Evolutionary conservation across 2,329 filamentous ascomycete genomes (phyloP), one percentile per base, ranked within the genome.

Genomic region (Sporothrix pseudoabietina): DNA sequence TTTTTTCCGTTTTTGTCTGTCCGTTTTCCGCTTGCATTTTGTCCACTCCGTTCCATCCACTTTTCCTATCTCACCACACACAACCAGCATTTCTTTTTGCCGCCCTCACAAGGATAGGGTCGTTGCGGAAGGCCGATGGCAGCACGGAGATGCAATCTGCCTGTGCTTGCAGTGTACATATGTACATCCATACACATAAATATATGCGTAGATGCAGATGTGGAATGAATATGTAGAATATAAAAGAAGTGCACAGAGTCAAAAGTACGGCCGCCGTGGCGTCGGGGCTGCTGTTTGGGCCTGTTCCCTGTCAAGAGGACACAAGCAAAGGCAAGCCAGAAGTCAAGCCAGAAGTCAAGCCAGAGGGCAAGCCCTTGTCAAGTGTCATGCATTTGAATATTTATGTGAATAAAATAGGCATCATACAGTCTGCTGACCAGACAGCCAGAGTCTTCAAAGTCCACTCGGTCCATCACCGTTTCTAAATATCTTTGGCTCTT

Each of bases 91-190:
- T 22, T 57, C 54, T 9, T 30, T 57, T 57, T 30, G 22, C 26
- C 54, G 54, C 39, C 35, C 41, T 32, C 7, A 16, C 26, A 69
- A 32, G 65, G 65, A 69, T 44, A 69, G 44, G 44, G 44, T n/a
- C 16, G 30, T 2, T 44, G 65, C 65, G 65, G 65, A 52, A 44
- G 65, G 65, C 44, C 65, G 65, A 52, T 69, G 44, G 65, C 65
- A 69, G 66, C 30, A 49, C 47, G 66, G 26, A 35, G 66, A 69
- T 54, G 47, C 47, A 65, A 35, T 65, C 14, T 47, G 61, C 39
- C 22, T 8, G 22, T 47, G 61, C n/a, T 66, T 35, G 55, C 55
- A 35, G 30, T 35, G 30, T 8, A 55, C 35, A 35, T 35, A 19
- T 26, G 26, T 26, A 26, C 26, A 26, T 1, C 26, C 1, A 26